A percentile compares a stretch with the other conserved stretches of the same genome.
Conservation (phyloP, 1,284 basidiomycete genomes). For the Coniferiporia weirii region DNA sequence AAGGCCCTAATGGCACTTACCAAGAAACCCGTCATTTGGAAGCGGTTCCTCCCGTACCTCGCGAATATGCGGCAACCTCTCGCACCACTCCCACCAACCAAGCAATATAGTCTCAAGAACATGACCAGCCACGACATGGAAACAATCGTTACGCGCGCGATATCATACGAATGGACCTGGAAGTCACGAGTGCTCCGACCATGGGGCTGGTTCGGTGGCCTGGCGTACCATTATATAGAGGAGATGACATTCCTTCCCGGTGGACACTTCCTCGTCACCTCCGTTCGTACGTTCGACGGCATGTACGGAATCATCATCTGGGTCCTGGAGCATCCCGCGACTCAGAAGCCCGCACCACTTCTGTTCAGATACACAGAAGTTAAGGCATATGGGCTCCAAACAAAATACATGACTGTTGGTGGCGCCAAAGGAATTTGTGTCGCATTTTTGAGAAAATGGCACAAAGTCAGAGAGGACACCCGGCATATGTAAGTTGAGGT, state of each 20-base stretch:
- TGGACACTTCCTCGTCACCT: slow-evolving; percentile 63
- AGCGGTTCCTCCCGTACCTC: slow-evolving; percentile 43
- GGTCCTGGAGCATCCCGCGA: slow-evolving; percentile 47
- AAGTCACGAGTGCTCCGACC: slow-evolving; percentile 25
- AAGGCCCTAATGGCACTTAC: slow-evolving; percentile 53
- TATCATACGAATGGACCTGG: slow-evolving; percentile 59
- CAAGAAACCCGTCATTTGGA: slow-evolving; percentile 66
- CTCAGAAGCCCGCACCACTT: slow-evolving; percentile 41
- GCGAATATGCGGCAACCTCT: slow-evolving; percentile 45
- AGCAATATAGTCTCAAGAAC: slow-evolving; percentile 37
- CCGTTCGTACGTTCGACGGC: slow-evolving; percentile 40
- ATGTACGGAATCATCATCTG: slow-evolving; percentile 51
- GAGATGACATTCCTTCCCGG: slow-evolving; percentile 63
- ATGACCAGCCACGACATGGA: slow-evolving; percentile 56
- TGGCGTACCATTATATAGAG: slow-evolving; percentile 40
- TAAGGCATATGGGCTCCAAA: slow-evolving; percentile 56
- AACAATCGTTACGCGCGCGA: slow-evolving; percentile 53
- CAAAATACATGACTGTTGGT: slow-evolving; percentile 48
- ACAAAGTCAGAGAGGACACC: slow-evolving; percentile 26
- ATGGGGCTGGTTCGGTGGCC: background rate
- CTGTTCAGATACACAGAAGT: slow-evolving; percentile 44
- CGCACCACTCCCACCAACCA: slow-evolving; percentile 59
- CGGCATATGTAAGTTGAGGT: slow-evolving; percentile 24
- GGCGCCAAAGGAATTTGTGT: slow-evolving; percentile 3
- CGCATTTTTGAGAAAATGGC: slow-evolving; percentile 15